Percentiles rank a stretch among this genome's conserved stretches.
These are phyloP conservation scores for Lentinula aciculospora DNA, from an alignment of 768 basidiomycete species.

Conservation along the genomic window DNA sequence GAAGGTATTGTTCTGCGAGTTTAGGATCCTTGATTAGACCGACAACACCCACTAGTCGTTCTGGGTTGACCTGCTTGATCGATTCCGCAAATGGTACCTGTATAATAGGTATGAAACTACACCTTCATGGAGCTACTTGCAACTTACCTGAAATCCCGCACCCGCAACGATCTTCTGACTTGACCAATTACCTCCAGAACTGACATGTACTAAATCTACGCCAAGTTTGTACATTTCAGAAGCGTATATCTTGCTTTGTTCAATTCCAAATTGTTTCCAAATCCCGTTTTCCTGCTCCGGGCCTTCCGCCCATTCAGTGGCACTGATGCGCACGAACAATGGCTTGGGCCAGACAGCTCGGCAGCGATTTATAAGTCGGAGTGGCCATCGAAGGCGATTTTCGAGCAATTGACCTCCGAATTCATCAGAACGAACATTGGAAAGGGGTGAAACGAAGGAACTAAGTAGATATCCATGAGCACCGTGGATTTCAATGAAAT, in stretches of 20 bases:
- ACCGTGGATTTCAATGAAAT: conserved; percentile 67
- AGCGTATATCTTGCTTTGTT: conserved; percentile 61
- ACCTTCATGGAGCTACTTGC: conserved; percentile 21
- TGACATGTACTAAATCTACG: conserved; percentile 74
- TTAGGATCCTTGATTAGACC: conserved; percentile 65
- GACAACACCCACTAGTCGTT: conserved; percentile 54
- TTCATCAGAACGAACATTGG: conserved; percentile 63
- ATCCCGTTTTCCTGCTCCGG: conserved; percentile 49
- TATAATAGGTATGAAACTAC: background rate
- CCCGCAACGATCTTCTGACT: conserved; percentile 50
- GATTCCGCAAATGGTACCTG: conserved; percentile 67
- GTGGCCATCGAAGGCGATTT: conserved; percentile 66
- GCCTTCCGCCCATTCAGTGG: conserved; percentile 59
- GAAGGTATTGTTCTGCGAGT: conserved; percentile 51
- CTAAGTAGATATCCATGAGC: conserved; percentile 47
- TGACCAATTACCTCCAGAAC: conserved; percentile 60
- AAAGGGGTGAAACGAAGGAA: conserved; percentile 59
- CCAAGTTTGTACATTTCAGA: conserved; percentile 54
- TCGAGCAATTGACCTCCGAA: conserved; percentile 68
- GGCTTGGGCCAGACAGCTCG: conserved; percentile 62
- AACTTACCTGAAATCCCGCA: conserved; percentile 59
- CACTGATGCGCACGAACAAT: conserved; percentile 67
- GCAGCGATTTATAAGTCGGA: conserved; percentile 47
- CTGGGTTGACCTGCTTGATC: conserved; percentile 47
- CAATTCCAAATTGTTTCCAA: conserved; percentile 72